These are phyloP conservation scores for Ceratobasidium sp. DNA, from an alignment of 1,284 basidiomycete genomes.

Conservation along the genomic window DNA sequence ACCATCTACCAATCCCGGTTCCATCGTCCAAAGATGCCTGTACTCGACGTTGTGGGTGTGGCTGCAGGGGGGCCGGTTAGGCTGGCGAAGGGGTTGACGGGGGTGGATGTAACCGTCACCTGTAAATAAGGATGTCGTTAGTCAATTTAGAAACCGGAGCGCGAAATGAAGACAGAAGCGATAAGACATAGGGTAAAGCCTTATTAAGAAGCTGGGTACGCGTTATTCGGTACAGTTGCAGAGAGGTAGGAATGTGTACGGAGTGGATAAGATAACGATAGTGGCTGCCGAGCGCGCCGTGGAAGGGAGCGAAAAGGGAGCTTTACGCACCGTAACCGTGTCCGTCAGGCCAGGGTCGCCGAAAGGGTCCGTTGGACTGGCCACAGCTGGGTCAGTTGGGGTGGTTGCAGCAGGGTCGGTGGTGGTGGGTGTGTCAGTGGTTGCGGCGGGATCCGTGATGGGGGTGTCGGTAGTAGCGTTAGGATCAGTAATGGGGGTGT, in stretches of 20 bases:
- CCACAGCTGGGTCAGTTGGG: not conserved
- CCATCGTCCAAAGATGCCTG: conserved; percentile 15
- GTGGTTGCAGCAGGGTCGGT: not conserved
- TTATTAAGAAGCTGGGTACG: not conserved
- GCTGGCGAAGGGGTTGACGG: not conserved
- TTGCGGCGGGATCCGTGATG: not conserved
- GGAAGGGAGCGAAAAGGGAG: not conserved
- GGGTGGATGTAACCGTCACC: conserved; percentile 13
- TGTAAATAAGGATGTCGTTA: conserved; percentile 6
- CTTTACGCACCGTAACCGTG: conserved; percentile 24
- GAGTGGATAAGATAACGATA: not conserved
- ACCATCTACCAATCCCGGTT: not conserved
- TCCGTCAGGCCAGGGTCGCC: not conserved
- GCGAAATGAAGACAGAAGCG: not conserved
- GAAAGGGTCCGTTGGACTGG: not conserved
- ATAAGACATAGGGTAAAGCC: not conserved
- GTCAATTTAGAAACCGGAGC: not conserved
- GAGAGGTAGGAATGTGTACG: not conserved
- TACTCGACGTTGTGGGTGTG: not conserved
- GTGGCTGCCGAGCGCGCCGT: not conserved
- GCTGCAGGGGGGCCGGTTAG: not conserved
- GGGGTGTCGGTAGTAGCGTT: not conserved
- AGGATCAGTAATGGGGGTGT: not conserved
- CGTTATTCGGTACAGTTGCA: not conserved
- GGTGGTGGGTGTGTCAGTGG: not conserved